These are phyloP conservation scores for Xylaria hypoxylon DNA, from an alignment of 2,329 filamentous ascomycete species.

Conservation along the genomic window DNA sequence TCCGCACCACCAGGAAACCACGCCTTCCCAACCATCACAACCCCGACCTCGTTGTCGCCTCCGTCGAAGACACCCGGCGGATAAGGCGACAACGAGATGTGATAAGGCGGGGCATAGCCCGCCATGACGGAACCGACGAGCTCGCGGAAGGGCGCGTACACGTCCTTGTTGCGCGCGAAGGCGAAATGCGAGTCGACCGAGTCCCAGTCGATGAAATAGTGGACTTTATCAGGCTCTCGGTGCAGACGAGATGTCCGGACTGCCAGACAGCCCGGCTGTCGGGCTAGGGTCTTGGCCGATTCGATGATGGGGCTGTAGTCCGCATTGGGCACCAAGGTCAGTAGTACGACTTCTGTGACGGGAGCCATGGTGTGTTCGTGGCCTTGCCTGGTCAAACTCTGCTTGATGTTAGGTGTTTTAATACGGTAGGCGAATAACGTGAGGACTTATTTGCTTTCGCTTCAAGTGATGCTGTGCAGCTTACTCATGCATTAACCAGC, in stretches of 20 bases:
- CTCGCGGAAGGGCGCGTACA: conserved; percentile 36
- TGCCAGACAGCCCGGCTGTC: conserved; percentile 41
- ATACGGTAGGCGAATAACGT: neutral
- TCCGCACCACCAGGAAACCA: conserved; percentile 37
- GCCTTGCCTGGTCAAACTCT: neutral
- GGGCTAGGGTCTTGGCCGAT: conserved; percentile 30
- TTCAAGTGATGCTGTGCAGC: neutral
- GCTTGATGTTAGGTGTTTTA: neutral
- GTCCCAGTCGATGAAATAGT: conserved; percentile 46
- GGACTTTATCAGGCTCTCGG: conserved; percentile 32
- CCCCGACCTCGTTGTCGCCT: conserved; percentile 19
- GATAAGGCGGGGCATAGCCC: conserved; percentile 32
- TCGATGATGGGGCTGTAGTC: conserved; percentile 28
- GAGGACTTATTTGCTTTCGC: neutral
- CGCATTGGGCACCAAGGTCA: conserved; percentile 37
- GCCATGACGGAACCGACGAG: conserved; percentile 22
- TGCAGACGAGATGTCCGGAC: conserved; percentile 39
- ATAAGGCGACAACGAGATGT: conserved; percentile 40
- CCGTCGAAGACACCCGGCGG: conserved; percentile 34
- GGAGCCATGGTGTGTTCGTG: conserved; percentile 41
- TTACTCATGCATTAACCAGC: conserved; percentile 7
- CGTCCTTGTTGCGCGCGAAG: conserved; percentile 35
- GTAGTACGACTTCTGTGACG: conserved; percentile 44
- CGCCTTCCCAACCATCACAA: conserved; percentile 39
- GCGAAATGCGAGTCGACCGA: conserved; percentile 37